Conservation (phyloP, 1,284 basidiomycete genomes). For the Hymenochaete sp. region DNA sequence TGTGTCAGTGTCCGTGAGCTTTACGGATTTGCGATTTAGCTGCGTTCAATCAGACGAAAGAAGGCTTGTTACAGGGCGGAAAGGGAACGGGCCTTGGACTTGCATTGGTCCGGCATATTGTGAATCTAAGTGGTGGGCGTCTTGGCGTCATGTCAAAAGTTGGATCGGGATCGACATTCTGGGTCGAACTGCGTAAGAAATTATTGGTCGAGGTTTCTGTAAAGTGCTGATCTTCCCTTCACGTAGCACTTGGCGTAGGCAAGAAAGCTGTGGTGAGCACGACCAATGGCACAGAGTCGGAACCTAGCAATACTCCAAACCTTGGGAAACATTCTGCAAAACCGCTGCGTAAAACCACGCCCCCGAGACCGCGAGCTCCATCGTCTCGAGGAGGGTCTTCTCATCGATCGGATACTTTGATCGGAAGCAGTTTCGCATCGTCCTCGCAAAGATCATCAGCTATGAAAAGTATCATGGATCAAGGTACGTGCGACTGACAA, state of each 20-base stretch:
- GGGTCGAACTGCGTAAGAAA: slow-evolving; percentile 34
- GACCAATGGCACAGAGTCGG: slow-evolving; percentile 7
- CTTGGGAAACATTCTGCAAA: not conserved
- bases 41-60: slow-evolving; percentile 72
- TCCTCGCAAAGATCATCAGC: slow-evolving; percentile 37
- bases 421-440: slow-evolving; percentile 11
- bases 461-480: slow-evolving; percentile 61
- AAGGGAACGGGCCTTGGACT: slow-evolving; percentile 44
- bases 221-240: not conserved
- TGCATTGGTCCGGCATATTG: slow-evolving; percentile 43
- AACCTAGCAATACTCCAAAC: not conserved
- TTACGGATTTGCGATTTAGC: slow-evolving; percentile 30
- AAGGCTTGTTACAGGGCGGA: slow-evolving; percentile 62
- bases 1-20: slow-evolving; percentile 1
- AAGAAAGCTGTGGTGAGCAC: slow-evolving; percentile 24
- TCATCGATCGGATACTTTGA: slow-evolving; percentile 9
- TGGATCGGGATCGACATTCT: slow-evolving; percentile 32
- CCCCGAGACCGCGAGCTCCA: not conserved
- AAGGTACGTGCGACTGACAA: slow-evolving; percentile 37
- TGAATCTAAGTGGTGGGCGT: slow-evolving; percentile 39
- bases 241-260: slow-evolving; percentile 33
- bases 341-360: not conserved
- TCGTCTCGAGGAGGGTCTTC: not conserved
- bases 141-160: slow-evolving; percentile 31
- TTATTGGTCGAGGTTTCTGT: not conserved